These are phyloP conservation scores for Colletotrichum gloeosporioides DNA, from an alignment of 2,329 filamentous ascomycete species.

Conservation along the genomic window DNA sequence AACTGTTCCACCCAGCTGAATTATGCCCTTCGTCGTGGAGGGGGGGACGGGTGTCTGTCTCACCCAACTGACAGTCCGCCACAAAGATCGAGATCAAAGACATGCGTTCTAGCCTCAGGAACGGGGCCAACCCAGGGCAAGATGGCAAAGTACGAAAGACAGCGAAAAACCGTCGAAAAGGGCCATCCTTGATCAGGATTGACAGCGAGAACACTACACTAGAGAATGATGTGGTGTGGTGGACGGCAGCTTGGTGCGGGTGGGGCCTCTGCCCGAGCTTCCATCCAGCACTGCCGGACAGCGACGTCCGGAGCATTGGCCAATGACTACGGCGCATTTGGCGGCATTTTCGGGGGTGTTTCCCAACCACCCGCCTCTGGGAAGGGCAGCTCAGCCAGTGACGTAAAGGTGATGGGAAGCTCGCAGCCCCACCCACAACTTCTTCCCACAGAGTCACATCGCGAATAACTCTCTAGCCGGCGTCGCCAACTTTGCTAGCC, in stretches of 20 bases:
- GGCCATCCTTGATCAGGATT: neutral
- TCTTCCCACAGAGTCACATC: neutral
- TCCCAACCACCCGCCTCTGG: neutral
- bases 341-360: neutral
- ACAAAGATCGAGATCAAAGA: conserved; percentile 3
- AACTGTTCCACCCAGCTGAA: neutral
- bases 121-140: neutral
- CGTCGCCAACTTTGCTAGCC: neutral
- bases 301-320: neutral
- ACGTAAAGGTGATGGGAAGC: conserved; percentile 14
- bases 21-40: neutral
- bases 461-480: neutral
- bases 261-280: neutral
- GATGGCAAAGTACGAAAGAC: neutral
- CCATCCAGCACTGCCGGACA: neutral
- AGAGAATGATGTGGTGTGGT: neutral
- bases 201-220: neutral
- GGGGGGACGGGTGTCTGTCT: conserved; percentile 4
- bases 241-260: neutral
- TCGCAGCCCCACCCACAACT: neutral
- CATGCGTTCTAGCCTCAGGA: neutral
- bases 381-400: neutral
- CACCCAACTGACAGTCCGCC: neutral
- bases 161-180: neutral
- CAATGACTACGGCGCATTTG: neutral